Evolutionary conservation across 2,329 filamentous ascomycete genomes (phyloP).

Genomic region (Ophiocordyceps camponoti-leonardi): DNA sequence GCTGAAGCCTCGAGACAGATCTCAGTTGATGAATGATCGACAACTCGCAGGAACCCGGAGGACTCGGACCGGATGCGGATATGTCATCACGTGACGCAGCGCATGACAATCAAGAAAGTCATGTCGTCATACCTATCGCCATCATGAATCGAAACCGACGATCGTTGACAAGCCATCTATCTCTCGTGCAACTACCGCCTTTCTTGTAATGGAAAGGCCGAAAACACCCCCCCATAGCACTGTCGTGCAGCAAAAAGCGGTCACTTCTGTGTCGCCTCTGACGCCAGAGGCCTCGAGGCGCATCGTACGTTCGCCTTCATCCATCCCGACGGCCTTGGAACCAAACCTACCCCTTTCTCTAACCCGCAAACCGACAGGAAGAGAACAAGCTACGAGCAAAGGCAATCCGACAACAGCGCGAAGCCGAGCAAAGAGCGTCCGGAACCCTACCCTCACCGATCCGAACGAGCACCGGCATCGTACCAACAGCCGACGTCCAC

Average conservation of each 20-base stretch:
- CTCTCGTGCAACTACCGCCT: too few relatives aligned
- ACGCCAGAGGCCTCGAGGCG: constrained; percentile 37
- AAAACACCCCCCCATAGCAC: constrained; percentile 23
- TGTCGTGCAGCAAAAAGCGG: neutral
- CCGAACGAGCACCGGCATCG: constrained; percentile 49
- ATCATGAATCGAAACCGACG: too few relatives aligned
- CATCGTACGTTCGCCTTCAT: constrained; percentile 25
- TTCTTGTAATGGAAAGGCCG: constrained; percentile 24
- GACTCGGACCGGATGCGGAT: neutral
- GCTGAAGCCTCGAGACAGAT: neutral
- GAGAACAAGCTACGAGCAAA: constrained; percentile 78
- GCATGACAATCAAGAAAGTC: neutral
- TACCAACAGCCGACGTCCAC: constrained; percentile 48
- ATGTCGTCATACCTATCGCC: too few relatives aligned
- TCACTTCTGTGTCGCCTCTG: constrained; percentile 21
- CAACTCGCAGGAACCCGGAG: neutral
- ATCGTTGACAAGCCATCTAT: too few relatives aligned
- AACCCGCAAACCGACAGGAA: constrained; percentile 37
- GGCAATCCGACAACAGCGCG: constrained; percentile 58
- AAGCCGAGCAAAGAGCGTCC: constrained; percentile 39
- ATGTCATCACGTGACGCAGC: neutral
- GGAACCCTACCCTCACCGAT: constrained; percentile 22
- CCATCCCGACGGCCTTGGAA: too few relatives aligned
- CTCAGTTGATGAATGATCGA: neutral
- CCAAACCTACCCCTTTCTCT: neutral